Evolutionary conservation across 2,329 filamentous ascomycete species (phyloP), one percentile per base, ranked within the genome.

Genomic region (Epichloe typhina): DNA sequence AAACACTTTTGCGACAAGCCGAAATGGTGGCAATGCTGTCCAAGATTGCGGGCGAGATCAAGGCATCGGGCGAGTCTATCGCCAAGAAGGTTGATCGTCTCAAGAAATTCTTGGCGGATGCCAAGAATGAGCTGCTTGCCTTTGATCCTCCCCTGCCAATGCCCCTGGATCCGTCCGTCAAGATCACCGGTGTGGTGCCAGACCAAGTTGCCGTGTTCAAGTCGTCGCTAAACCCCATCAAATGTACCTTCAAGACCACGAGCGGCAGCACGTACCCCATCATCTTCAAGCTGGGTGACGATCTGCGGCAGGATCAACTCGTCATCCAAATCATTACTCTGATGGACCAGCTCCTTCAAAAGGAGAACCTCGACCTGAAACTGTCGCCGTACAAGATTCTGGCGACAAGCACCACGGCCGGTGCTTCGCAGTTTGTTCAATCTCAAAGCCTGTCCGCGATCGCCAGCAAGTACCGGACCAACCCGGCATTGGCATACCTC

Each of bases 311-410:
- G 67, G 93, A 98, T 62, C 93, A 98, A 64, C 79, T 98, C 2
- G 91, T 98, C 37, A 94, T 98, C 50, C 93, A 82, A 62, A 97
- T 97, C 62, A 96, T 98, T 64, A 95, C 88, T 0, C 77, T 98
- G 15, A 98, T 98, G 93, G 93, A 98, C 61, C 87, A 91, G 52
- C 79, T 98, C 1, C 76, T 98, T 4, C 87, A 88, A 53, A 96
- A 97, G 62, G 93, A 98, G 64, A 97, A 98, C 54, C 74, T 98
- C 9, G 93, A 98, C 62, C 76, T 98, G 43, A 96, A 94, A 63
- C 76, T 98, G 1, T 91, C 91, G 0, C 93, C 93, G 0, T 98
- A 98, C 71, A 91, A 91, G 59, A 96, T 97, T 56, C 79, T 98
- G 8, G 93, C 93, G 1, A 98, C 93, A 3, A 90, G 88, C 55